Evolutionary conservation across 805 yeast genomes (phyloP).

Genomic region (Cyberlindnera xylosilytica): DNA sequence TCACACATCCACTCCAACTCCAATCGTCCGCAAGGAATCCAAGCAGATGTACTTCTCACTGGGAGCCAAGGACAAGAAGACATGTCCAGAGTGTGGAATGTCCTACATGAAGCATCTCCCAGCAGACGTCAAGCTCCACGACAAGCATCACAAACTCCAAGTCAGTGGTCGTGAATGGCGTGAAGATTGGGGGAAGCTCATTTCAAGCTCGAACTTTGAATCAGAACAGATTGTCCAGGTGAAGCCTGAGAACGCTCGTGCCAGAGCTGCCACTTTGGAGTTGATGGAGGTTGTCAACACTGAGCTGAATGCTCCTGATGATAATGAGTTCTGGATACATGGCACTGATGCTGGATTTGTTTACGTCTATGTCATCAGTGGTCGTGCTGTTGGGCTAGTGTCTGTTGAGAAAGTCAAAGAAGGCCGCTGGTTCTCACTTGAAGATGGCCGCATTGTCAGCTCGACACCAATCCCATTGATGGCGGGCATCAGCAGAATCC

Average conservation of each 20-base stretch:
- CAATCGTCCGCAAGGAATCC: not conserved
- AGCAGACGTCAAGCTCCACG: conserved; percentile 45
- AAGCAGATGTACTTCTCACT: conserved; percentile 20
- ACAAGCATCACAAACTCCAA: conserved; percentile 43
- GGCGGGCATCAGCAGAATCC: conserved; percentile 49
- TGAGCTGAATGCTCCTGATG: conserved; percentile 59
- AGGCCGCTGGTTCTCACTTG: conserved; percentile 60
- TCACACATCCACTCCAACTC: conserved; percentile 6
- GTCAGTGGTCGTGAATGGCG: conserved; percentile 51
- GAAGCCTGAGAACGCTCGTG: conserved; percentile 30
- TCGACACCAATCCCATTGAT: conserved; percentile 36
- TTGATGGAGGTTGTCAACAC: conserved; percentile 53
- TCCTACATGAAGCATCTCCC: conserved; percentile 40
- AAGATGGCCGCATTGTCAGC: conserved; percentile 49
- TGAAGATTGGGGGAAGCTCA: conserved; percentile 30
- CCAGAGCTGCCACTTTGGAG: conserved; percentile 34
- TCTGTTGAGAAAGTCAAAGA: conserved; percentile 45
- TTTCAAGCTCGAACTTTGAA: not conserved
- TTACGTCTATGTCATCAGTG: conserved; percentile 45
- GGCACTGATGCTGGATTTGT: conserved; percentile 38
- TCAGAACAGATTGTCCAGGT: conserved; percentile 36
- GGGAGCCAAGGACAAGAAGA: conserved; percentile 21
- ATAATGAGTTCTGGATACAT: conserved; percentile 37
- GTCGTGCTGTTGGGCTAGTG: conserved; percentile 52
- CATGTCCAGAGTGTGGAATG: conserved; percentile 55